A percentile compares a stretch with the other conserved stretches of the same genome.
Conservation (phyloP, 164 flowering plant species). For the Paratinospora sagittata region DNA sequence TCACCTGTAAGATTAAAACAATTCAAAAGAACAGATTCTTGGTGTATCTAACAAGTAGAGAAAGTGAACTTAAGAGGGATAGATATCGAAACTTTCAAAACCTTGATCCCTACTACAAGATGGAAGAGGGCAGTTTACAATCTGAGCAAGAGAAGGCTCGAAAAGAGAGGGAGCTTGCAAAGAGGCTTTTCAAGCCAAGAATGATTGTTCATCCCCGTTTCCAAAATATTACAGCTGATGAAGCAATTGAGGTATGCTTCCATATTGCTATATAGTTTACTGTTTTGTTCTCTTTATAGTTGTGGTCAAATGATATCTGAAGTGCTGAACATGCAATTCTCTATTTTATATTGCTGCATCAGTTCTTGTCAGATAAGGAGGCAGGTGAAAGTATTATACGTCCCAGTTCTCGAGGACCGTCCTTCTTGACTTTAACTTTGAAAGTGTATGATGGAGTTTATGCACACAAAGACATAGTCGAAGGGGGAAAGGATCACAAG, state of each 20-base stretch:
- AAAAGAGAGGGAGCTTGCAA: constrained; percentile 83
- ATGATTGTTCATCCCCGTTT: constrained; percentile 96
- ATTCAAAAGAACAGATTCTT: constrained; percentile 68
- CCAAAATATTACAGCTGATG: constrained; percentile 84
- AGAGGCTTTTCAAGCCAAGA: constrained; percentile 84
- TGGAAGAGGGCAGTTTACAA: constrained; percentile 50
- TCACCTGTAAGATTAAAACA: constrained; percentile 68
- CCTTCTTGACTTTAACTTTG: constrained; percentile 71
- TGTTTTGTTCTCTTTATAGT: background rate
- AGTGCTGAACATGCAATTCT: constrained; percentile 1
- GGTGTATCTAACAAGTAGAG: constrained; percentile 58
- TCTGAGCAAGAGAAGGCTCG: constrained; percentile 67
- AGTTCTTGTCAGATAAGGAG: constrained; percentile 86
- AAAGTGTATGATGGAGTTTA: constrained; percentile 88
- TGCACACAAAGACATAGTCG: constrained; percentile 89
- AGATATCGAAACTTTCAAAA: constrained; percentile 25
- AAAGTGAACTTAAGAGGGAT: constrained; percentile 55
- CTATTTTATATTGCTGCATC: constrained; percentile 13
- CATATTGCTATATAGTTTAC: background rate
- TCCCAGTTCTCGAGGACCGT: constrained; percentile 90
- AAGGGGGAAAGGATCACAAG: constrained; percentile 88
- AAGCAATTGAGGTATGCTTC: constrained; percentile 68
- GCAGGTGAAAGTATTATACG: constrained; percentile 88
- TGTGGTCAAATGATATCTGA: background rate
- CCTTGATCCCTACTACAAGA: constrained; percentile 64